Evolutionary conservation across 225 moss, liverwort and hornwort species (phyloP).

Genomic region (Takakia lepidozioides): DNA sequence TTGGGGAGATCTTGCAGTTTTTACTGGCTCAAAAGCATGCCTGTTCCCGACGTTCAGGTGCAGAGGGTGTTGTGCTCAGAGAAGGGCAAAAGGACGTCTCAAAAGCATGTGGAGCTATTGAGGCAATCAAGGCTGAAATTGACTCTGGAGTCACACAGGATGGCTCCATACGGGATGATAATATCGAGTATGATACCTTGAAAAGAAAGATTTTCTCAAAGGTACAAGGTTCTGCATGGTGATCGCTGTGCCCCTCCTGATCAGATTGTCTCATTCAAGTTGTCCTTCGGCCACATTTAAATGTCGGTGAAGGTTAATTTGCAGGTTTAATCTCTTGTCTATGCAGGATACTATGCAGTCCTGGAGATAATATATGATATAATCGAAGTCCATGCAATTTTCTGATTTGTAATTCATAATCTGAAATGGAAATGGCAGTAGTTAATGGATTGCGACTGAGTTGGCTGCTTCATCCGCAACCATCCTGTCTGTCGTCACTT

Average conservation of each 20-base stretch:
- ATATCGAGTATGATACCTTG: conserved; percentile 48
- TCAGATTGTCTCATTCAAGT: neutral
- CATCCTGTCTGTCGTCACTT: neutral
- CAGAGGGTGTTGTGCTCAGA: conserved; percentile 16
- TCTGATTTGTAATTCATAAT: too few relatives aligned
- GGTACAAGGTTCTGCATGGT: conserved; percentile 15
- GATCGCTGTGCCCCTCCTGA: neutral
- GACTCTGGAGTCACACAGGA: conserved; percentile 9
- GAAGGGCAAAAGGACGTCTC: too few relatives aligned
- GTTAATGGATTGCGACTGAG: neutral
- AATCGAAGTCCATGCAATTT: too few relatives aligned
- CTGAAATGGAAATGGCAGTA: too few relatives aligned
- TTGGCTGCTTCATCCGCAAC: neutral
- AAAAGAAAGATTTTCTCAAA: conserved; percentile 37
- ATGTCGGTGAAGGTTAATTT: too few relatives aligned
- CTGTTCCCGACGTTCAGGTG: conserved; percentile 10
- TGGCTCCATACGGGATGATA: conserved; percentile 37
- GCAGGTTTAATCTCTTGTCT: too few relatives aligned
- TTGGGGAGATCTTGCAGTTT: neutral
- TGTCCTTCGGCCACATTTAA: neutral
- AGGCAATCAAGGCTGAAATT: too few relatives aligned
- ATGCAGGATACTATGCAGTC: too few relatives aligned
- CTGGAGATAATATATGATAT: too few relatives aligned
- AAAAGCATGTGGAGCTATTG: conserved; percentile 59
- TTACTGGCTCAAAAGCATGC: neutral